These are phyloP conservation scores for Teratosphaeria viscida DNA, from an alignment of 2,329 filamentous ascomycete species.

Conservation along the genomic window DNA sequence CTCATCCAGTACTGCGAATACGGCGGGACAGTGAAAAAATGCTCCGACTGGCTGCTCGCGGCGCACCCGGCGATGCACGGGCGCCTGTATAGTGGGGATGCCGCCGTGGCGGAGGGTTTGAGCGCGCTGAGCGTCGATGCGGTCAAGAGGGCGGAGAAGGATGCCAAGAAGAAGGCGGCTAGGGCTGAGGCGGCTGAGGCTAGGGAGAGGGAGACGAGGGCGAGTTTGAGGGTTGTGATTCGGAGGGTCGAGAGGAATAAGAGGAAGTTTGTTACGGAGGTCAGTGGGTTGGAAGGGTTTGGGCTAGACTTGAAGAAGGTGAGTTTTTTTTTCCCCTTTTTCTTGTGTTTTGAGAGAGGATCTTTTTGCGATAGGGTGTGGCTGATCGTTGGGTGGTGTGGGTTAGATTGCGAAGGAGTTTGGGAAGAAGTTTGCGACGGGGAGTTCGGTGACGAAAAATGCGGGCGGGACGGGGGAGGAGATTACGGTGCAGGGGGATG, in stretches of 20 bases:
- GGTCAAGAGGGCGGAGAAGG: slow-evolving; percentile 89
- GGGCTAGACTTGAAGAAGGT: slow-evolving; percentile 91
- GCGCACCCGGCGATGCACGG: slow-evolving; percentile 64
- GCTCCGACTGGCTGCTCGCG: slow-evolving; percentile 85
- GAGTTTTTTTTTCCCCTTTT: background rate
- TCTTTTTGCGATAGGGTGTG: background rate
- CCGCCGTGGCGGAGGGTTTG: slow-evolving; percentile 64
- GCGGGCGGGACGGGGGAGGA: slow-evolving; percentile 63
- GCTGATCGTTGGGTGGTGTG: background rate
- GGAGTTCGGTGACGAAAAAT: slow-evolving; percentile 81
- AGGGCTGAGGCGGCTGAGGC: slow-evolving; percentile 83
- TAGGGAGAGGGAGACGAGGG: slow-evolving; percentile 72
- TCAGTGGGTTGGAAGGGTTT: slow-evolving; percentile 83
- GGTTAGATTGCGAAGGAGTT: slow-evolving; percentile 64
- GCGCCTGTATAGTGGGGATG: slow-evolving; percentile 66
- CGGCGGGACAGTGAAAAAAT: slow-evolving; percentile 91
- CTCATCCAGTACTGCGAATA: slow-evolving; percentile 84
- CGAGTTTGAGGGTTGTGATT: slow-evolving; percentile 73
- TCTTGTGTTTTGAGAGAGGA: slow-evolving; percentile 3
- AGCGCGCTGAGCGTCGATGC: slow-evolving; percentile 80
- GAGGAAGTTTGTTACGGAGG: slow-evolving; percentile 88
- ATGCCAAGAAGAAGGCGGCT: slow-evolving; percentile 91
- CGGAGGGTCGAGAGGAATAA: slow-evolving; percentile 98
- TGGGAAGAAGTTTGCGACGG: slow-evolving; percentile 97
- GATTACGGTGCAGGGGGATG: slow-evolving; percentile 94